phyloP scores from a whole-genome alignment of 73 alveolate species.

The Halteria grandinella region DNA sequence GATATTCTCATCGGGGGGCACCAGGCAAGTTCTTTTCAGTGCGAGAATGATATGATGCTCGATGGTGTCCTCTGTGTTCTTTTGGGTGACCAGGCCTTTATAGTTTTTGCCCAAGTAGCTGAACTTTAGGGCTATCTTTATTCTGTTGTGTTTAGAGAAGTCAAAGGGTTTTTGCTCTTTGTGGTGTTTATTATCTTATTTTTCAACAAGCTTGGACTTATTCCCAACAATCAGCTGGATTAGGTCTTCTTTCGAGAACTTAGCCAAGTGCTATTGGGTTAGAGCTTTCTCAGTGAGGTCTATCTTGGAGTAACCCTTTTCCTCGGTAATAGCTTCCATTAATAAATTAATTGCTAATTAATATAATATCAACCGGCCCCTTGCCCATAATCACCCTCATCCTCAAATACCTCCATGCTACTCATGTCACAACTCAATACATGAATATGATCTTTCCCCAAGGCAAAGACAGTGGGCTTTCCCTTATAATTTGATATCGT shows the following conservation, averaged over 20 bases:
- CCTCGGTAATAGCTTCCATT: too few species aligned
- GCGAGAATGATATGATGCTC: conserved; percentile 77
- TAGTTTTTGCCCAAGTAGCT: conserved; percentile 77
- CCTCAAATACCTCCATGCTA: too few species aligned
- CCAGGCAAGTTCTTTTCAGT: conserved; percentile 72
- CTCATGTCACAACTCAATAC: too few species aligned
- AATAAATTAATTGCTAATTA: too few species aligned
- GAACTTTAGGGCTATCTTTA: conserved; percentile 76
- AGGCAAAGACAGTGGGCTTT: too few species aligned
- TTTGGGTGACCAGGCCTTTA: conserved; percentile 79
- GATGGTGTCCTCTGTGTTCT: conserved; percentile 78
- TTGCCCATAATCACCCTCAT: too few species aligned
- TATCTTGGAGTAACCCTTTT: conserved; percentile 13
- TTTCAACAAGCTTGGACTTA: neutral
- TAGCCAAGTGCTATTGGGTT: conserved; percentile 2
- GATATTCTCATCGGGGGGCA: conserved; percentile 66
- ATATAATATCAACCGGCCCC: too few species aligned
- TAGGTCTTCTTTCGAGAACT: conserved; percentile 39
- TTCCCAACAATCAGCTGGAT: conserved; percentile 15
- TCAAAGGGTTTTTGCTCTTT: conserved; percentile 28
- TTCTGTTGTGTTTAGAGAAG: conserved; percentile 33
- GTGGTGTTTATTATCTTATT: neutral
- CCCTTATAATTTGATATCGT: too few species aligned
- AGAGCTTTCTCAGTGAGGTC: conserved; percentile 25
- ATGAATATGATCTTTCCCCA: too few species aligned